phyloP scores from a whole-genome alignment of 1,139 yeast genomes.

The Protomyces lactucae-debilis region DNA sequence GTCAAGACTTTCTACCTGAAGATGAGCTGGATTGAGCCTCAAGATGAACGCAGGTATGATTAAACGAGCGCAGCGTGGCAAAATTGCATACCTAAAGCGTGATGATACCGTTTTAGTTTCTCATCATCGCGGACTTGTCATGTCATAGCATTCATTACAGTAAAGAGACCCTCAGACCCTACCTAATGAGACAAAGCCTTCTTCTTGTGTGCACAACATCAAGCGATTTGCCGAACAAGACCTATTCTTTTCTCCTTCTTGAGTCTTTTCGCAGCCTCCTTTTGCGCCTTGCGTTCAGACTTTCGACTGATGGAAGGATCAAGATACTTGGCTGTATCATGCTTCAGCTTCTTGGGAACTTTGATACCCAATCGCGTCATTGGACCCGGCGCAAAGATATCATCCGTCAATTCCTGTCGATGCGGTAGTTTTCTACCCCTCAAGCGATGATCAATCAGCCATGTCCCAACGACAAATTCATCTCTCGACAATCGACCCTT shows the following conservation, averaged over 20 bases:
- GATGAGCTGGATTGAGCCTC: too few relatives aligned
- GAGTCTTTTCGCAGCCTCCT: not conserved
- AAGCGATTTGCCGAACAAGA: too few relatives aligned
- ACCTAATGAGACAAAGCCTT: too few relatives aligned
- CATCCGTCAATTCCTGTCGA: conserved; percentile 37
- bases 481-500: conserved; percentile 75
- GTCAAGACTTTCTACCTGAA: too few relatives aligned
- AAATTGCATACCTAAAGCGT: too few relatives aligned
- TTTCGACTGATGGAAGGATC: not conserved
- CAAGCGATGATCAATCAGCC: conserved; percentile 93
- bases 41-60: too few relatives aligned
- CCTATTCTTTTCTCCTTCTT: not conserved
- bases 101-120: too few relatives aligned
- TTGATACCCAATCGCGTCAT: conserved; percentile 19
- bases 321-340: conserved; percentile 19
- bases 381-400: conserved; percentile 13
- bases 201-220: too few relatives aligned
- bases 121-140: too few relatives aligned
- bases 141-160: not conserved
- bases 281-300: not conserved
- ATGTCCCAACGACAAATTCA: conserved; percentile 87
- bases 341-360: conserved; percentile 16
- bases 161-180: not conserved
- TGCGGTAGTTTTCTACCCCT: conserved; percentile 85
- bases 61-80: too few relatives aligned